phyloP scores from a whole-genome alignment of 495 filamentous ascomycete genomes.

The Apodospora peruviana region DNA sequence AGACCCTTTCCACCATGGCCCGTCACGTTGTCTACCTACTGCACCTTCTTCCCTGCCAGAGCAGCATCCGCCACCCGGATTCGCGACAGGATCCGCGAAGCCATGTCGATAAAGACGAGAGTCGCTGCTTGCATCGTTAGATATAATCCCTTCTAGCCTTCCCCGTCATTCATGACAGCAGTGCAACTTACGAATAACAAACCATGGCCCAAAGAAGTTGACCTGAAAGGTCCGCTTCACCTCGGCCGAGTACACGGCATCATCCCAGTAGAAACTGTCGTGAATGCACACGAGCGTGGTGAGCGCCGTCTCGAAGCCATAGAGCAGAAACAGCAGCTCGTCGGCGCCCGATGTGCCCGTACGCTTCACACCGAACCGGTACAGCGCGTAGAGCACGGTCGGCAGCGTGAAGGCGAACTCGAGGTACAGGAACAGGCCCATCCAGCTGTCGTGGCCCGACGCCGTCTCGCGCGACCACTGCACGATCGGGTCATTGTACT shows the following conservation, averaged over 20 bases:
- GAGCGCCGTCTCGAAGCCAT: constrained; percentile 61
- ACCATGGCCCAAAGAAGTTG: constrained; percentile 65
- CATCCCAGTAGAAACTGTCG: constrained; percentile 46
- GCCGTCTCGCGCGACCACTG: constrained; percentile 44
- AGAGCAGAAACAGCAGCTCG: constrained; percentile 62
- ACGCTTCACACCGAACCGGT: constrained; percentile 18
- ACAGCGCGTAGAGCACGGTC: constrained; percentile 53
- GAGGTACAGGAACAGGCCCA: constrained; percentile 60
- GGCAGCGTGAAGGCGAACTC: constrained; percentile 68
- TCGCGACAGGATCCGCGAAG: constrained; percentile 27
- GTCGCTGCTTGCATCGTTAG: constrained; percentile 18
- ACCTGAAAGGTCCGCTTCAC: constrained; percentile 44
- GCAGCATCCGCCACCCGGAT: constrained; percentile 28
- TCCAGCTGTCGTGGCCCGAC: constrained; percentile 51
- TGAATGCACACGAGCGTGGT: constrained; percentile 66
- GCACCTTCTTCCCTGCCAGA: constrained; percentile 28
- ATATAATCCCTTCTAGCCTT: neutral
- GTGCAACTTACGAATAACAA: constrained; percentile 61
- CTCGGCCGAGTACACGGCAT: constrained; percentile 39
- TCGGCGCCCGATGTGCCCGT: constrained; percentile 42
- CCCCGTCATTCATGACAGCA: neutral
- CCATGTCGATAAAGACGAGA: constrained; percentile 38
- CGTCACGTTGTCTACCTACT: constrained; percentile 11
- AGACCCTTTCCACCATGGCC: too few species aligned
- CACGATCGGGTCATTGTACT: constrained; percentile 74